Conservation (phyloP, 1,284 basidiomycete species). For the Chiua sp. region DNA sequence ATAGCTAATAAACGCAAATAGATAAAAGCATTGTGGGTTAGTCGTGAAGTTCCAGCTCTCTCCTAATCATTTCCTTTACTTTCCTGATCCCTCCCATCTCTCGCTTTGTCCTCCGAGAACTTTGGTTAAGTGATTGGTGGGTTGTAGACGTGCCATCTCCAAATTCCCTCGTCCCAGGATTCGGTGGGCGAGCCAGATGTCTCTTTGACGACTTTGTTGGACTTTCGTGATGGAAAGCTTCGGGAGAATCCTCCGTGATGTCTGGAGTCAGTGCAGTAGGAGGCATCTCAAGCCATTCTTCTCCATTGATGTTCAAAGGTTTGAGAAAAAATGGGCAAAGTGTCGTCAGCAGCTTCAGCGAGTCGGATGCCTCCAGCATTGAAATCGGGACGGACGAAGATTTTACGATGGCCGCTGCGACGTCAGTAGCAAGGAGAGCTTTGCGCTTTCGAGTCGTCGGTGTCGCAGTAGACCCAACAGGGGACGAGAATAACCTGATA, state of each 20-base stretch:
- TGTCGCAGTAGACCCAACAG: slow-evolving; percentile 53
- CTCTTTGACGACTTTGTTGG: slow-evolving; percentile 7
- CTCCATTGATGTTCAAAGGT: slow-evolving; percentile 62
- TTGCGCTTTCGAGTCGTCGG: slow-evolving; percentile 68
- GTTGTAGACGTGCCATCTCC: too few species aligned
- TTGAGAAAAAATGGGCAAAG: slow-evolving; percentile 82
- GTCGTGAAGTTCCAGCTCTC: slow-evolving; percentile 69
- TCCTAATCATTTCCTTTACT: slow-evolving; percentile 77
- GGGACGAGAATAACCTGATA: slow-evolving; percentile 65
- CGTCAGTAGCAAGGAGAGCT: slow-evolving; percentile 66
- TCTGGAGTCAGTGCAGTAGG: slow-evolving; percentile 42
- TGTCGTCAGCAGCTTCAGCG: slow-evolving; percentile 63
- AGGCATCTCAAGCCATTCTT: slow-evolving; percentile 85
- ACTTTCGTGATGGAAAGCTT: slow-evolving; percentile 24
- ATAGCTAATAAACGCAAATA: slow-evolving; percentile 29
- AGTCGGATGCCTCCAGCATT: slow-evolving; percentile 73
- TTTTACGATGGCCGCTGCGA: slow-evolving; percentile 69
- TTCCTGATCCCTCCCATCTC: too few species aligned
- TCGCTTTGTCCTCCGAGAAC: too few species aligned
- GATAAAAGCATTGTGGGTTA: slow-evolving; percentile 45
- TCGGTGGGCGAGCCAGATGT: too few species aligned
- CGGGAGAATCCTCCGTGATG: slow-evolving; percentile 11
- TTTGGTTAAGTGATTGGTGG: too few species aligned
- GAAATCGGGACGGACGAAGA: slow-evolving; percentile 81
- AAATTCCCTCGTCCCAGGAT: too few species aligned